Evolutionary conservation across 208 protist genomes (phyloP).

Genomic region (Crithidia sp.): DNA sequence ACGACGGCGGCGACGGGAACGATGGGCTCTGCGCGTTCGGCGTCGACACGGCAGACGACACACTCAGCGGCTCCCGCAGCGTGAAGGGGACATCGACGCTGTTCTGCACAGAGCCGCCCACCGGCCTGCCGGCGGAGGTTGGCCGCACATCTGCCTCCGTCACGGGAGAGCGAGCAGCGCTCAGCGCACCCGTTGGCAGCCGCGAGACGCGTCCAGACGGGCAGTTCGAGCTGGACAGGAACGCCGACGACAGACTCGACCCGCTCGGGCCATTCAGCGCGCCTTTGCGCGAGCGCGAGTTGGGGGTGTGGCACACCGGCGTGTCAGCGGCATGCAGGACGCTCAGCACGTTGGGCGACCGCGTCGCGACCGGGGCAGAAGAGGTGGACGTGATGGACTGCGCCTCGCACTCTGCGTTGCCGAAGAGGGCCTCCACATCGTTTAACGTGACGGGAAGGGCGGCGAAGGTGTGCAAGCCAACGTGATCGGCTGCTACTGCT

Average conservation of each 20-base stretch:
- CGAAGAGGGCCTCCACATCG: too few species aligned
- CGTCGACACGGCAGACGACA: background rate
- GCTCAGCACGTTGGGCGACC: background rate
- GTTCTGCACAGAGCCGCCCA: constrained; percentile 1
- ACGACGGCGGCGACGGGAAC: background rate
- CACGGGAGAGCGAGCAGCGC: background rate
- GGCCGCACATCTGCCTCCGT: constrained; percentile 3
- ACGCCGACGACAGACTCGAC: constrained; percentile 25
- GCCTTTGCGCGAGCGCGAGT: constrained; percentile 8
- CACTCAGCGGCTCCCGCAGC: background rate
- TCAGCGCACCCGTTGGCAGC: constrained; percentile 10
- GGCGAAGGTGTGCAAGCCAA: too few species aligned
- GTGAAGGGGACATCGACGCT: background rate
- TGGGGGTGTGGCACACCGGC: background rate
- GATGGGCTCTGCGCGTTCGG: constrained; percentile 3
- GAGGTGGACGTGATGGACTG: background rate
- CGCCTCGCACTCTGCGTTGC: background rate
- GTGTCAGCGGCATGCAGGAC: background rate
- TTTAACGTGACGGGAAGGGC: too few species aligned
- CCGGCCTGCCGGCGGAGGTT: background rate
- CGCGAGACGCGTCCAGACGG: constrained; percentile 7
- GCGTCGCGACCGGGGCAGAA: background rate
- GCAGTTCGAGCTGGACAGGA: constrained; percentile 29
- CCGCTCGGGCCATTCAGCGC: background rate
- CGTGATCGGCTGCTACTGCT: background rate